A percentile compares a stretch with the other conserved stretches of the same genome.
phyloP scores from a whole-genome alignment of 345 rosid species.

The Euclidium syriacum region DNA sequence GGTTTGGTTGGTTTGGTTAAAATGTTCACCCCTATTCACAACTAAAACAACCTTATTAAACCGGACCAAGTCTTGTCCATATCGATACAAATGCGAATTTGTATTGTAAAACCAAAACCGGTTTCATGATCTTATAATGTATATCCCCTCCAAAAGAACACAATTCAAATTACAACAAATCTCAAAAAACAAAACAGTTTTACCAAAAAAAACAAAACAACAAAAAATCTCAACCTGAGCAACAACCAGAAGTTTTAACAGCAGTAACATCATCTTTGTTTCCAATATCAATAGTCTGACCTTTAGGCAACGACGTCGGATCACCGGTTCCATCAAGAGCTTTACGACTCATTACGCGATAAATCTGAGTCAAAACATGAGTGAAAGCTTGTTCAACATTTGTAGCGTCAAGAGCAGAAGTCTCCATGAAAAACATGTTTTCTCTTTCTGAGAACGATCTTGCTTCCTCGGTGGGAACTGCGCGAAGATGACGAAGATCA shows the following conservation, averaged over 20 bases:
- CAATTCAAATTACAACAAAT: not conserved
- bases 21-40: not conserved
- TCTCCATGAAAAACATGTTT: constrained; percentile 48
- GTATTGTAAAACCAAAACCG: constrained; percentile 7
- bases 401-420: constrained; percentile 49
- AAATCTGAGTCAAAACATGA: constrained; percentile 47
- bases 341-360: constrained; percentile 42
- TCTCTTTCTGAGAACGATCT: constrained; percentile 41
- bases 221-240: constrained; percentile 28
- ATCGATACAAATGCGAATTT: not conserved
- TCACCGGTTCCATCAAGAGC: constrained; percentile 47
- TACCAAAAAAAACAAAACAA: not conserved
- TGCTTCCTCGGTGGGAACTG: constrained; percentile 42
- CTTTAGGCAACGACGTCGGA: constrained; percentile 40
- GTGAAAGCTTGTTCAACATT: constrained; percentile 53
- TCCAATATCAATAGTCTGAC: constrained; percentile 44
- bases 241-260: constrained; percentile 45
- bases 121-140: not conserved
- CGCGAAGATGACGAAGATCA: constrained; percentile 47
- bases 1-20: not conserved
- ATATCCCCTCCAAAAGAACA: not conserved
- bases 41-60: constrained; percentile 1
- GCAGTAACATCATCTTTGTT: constrained; percentile 46
- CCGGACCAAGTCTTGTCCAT: not conserved
- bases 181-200: constrained; percentile 1